These are phyloP conservation scores for Stephania yunnanensis DNA, from an alignment of 164 flowering plant species.

Conservation along the genomic window DNA sequence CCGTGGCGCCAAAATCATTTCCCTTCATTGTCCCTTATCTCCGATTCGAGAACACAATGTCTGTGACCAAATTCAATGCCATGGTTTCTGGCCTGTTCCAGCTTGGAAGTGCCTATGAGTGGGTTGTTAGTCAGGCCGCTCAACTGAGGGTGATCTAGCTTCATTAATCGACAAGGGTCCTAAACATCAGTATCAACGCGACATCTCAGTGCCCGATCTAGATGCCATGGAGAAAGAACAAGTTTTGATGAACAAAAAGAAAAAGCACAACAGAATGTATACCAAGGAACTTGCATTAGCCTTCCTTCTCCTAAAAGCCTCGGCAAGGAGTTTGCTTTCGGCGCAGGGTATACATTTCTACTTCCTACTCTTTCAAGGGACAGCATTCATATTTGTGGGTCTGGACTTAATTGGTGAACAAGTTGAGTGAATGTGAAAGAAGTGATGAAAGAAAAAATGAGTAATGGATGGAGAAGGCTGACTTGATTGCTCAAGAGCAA, in stretches of 20 bases:
- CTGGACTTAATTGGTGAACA: slow-evolving; percentile 96
- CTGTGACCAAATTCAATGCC: slow-evolving; percentile 96
- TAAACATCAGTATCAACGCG: slow-evolving; percentile 41
- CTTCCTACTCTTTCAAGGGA: slow-evolving; percentile 93
- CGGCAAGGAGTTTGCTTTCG: slow-evolving; percentile 84
- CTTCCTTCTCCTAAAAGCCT: slow-evolving; percentile 83
- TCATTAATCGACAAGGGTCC: slow-evolving; percentile 51
- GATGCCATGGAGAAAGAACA: slow-evolving; percentile 43
- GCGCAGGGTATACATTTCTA: slow-evolving; percentile 98
- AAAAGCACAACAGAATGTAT: slow-evolving; percentile 91
- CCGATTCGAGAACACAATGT: slow-evolving; percentile 97
- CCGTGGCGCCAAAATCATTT: slow-evolving; percentile 87
- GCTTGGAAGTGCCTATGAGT: slow-evolving; percentile 96
- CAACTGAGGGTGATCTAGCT: slow-evolving; percentile 86
- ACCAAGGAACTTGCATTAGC: slow-evolving; percentile 85
- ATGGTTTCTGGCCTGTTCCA: slow-evolving; percentile 97
- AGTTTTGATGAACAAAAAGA: slow-evolving; percentile 30
- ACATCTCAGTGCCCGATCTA: slow-evolving; percentile 53
- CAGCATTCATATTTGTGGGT: slow-evolving; percentile 90
- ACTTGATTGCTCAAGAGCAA: slow-evolving; percentile 3
- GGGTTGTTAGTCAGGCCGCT: slow-evolving; percentile 98
- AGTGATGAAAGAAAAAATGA: background rate
- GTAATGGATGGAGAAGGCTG: background rate
- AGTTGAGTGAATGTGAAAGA: slow-evolving; percentile 33
- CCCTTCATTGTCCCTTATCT: slow-evolving; percentile 99